A percentile compares a stretch with the other conserved stretches of the same genome.
Conservation (phyloP, 306 rosid genomes). For the Fagus crenata region DNA sequence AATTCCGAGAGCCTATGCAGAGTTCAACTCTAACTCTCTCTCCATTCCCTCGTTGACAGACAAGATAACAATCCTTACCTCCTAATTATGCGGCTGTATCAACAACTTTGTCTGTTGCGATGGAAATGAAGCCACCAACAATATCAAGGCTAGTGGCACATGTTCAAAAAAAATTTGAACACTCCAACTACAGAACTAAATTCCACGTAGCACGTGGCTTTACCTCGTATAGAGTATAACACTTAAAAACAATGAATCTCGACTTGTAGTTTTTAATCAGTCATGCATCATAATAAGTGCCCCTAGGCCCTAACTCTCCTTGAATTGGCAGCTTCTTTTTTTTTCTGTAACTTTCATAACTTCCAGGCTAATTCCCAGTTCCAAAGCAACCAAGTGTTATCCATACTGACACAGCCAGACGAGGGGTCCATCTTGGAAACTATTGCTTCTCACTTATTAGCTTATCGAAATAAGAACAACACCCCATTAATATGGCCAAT, state of each 20-base stretch:
- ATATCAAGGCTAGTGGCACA: background rate
- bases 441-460: background rate
- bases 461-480: background rate
- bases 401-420: background rate
- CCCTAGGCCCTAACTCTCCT: background rate
- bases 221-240: background rate
- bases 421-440: background rate
- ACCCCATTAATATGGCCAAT: no score
- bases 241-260: background rate
- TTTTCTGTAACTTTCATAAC: background rate
- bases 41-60: background rate
- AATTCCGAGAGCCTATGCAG: background rate
- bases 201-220: background rate
- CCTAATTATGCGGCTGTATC: background rate
- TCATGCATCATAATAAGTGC: background rate
- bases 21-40: background rate
- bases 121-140: background rate
- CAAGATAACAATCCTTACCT: background rate
- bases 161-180: background rate
- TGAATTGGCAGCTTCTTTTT: background rate
- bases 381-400: background rate
- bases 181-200: background rate
- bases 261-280: background rate
- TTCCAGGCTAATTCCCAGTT: background rate
- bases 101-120: background rate